Conservation (phyloP, 2,329 filamentous ascomycete genomes). For the Fusarium mangiferae region DNA sequence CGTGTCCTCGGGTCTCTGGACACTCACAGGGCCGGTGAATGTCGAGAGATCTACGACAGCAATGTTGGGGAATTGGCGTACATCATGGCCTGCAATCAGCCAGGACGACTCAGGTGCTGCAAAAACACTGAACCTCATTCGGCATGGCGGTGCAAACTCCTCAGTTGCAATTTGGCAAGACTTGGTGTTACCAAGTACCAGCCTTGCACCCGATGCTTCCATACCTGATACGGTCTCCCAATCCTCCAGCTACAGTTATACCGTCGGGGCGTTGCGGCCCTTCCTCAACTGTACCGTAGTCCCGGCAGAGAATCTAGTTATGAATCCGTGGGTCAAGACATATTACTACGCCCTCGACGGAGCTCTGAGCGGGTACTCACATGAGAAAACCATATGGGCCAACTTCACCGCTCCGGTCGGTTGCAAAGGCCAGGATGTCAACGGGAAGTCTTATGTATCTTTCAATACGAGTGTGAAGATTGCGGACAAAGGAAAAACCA, state of each 20-base stretch:
- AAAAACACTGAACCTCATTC: background rate
- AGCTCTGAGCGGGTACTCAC: accelerated
- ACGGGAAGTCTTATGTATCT: background rate
- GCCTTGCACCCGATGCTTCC: background rate
- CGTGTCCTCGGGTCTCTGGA: background rate
- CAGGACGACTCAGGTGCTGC: background rate
- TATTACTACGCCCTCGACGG: background rate
- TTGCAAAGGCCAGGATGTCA: background rate
- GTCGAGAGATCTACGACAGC: background rate
- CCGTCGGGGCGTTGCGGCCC: background rate
- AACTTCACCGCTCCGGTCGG: background rate
- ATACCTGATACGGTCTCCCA: accelerated
- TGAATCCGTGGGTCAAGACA: background rate
- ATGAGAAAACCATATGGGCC: background rate
- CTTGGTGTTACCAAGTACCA: accelerated
- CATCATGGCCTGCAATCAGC: accelerated
- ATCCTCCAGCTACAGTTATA: background rate
- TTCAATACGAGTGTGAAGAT: background rate
- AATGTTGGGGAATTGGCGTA: background rate
- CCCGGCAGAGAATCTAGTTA: accelerated
- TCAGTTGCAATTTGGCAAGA: background rate
- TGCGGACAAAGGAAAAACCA: background rate
- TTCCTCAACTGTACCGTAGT: background rate
- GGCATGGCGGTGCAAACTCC: background rate
- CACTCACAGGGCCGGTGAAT: background rate